These are phyloP conservation scores for Fusarium nodosum DNA, from an alignment of 2,329 filamentous ascomycete species.

Conservation along the genomic window DNA sequence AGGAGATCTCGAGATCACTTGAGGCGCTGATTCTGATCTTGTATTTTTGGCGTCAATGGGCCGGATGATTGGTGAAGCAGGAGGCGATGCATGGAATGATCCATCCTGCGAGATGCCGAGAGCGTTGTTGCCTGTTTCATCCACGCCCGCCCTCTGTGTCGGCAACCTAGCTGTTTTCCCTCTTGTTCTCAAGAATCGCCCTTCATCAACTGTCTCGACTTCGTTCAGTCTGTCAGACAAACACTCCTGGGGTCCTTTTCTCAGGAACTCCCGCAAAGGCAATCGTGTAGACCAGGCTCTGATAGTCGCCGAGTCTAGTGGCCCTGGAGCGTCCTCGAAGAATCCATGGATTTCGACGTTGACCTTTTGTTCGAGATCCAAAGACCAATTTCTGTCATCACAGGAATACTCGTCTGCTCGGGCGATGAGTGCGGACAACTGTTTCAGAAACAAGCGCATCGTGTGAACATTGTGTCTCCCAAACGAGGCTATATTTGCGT, in stretches of 20 bases:
- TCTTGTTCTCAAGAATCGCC: conserved; percentile 49
- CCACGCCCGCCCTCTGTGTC: conserved; percentile 1
- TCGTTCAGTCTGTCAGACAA: conserved; percentile 66
- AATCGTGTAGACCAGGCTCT: conserved; percentile 66
- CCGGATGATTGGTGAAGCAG: conserved; percentile 52
- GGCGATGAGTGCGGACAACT: conserved; percentile 53
- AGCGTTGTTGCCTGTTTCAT: conserved; percentile 49
- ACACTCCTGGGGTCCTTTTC: conserved; percentile 68
- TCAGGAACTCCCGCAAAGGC: conserved; percentile 67
- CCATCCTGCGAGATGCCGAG: conserved; percentile 53
- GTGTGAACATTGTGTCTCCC: conserved; percentile 64
- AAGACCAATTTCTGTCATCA: conserved; percentile 57
- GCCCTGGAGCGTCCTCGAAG: conserved; percentile 66
- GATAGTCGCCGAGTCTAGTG: conserved; percentile 54
- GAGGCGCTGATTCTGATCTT: conserved; percentile 51
- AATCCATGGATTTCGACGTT: conserved; percentile 70
- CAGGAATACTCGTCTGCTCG: conserved; percentile 53
- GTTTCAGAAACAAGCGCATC: conserved; percentile 58
- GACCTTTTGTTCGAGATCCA: conserved; percentile 66
- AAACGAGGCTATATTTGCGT: conserved; percentile 68
- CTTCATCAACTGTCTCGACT: conserved; percentile 52
- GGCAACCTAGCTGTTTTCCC: conserved; percentile 49
- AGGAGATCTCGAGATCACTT: conserved; percentile 25
- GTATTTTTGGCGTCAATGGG: conserved; percentile 48
- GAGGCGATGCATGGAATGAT: conserved; percentile 40